phyloP scores from a whole-genome alignment of 805 yeast species.

The Sugiyamaella lignohabitans region DNA sequence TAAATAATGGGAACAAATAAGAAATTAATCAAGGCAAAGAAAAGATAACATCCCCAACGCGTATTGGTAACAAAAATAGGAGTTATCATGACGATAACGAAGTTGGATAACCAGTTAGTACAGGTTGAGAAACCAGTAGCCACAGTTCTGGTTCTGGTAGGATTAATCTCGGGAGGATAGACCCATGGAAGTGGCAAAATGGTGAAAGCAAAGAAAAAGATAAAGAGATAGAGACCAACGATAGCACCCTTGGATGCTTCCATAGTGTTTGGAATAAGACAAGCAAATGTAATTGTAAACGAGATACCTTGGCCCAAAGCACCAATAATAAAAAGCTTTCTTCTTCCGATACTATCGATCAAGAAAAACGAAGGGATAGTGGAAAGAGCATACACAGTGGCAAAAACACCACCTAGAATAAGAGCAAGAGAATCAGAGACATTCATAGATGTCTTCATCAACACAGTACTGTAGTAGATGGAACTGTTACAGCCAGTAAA shows the following conservation, averaged over 20 bases:
- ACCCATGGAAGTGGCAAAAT: conserved; percentile 24
- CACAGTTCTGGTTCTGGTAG: conserved; percentile 22
- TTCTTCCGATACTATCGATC: conserved; percentile 48
- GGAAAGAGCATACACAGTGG: conserved; percentile 21
- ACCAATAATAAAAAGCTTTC: conserved; percentile 49
- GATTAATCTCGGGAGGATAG: conserved; percentile 25
- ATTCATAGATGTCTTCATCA: conserved; percentile 18
- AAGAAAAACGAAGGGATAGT: conserved; percentile 34
- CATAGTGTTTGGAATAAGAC: conserved; percentile 16
- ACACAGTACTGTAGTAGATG: conserved; percentile 23
- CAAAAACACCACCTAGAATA: conserved; percentile 23
- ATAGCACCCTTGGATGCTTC: conserved; percentile 22
- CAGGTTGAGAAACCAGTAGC: conserved; percentile 60
- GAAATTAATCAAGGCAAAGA: conserved; percentile 61
- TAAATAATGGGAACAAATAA: conserved; percentile 53
- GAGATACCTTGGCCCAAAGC: conserved; percentile 43
- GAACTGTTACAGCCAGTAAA: conserved; percentile 30
- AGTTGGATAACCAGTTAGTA: conserved; percentile 53
- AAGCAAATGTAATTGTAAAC: conserved; percentile 21
- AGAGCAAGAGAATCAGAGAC: conserved; percentile 16
- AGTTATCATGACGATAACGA: conserved; percentile 61
- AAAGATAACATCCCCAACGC: conserved; percentile 60
- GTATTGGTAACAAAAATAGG: conserved; percentile 43
- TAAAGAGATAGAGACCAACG: conserved; percentile 21
- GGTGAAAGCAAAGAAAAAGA: conserved; percentile 22